Evolutionary conservation across 495 filamentous ascomycete species (phyloP).

Genomic region (Friedmanniomyces simplex): DNA sequence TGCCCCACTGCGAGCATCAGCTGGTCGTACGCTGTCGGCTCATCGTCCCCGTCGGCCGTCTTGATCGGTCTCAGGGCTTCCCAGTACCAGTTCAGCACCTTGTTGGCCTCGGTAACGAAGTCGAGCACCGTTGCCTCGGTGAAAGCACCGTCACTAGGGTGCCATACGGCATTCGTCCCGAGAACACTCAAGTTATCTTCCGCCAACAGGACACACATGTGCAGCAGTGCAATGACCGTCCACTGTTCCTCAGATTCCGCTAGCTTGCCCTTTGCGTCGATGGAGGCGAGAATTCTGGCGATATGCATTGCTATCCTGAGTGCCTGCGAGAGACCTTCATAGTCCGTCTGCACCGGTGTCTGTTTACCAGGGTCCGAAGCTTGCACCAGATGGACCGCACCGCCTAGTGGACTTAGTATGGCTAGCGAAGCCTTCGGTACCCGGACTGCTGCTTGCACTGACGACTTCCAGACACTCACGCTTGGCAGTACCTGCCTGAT

Average conservation of each 20-base stretch:
- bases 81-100: slow-evolving; percentile 33
- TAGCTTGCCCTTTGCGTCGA: slow-evolving; percentile 16
- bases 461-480: slow-evolving; percentile 1
- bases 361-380: slow-evolving; percentile 4
- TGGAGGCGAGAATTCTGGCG: slow-evolving; percentile 40
- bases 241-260: not conserved
- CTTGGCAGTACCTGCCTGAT: slow-evolving; percentile 2
- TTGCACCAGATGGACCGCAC: slow-evolving; percentile 56
- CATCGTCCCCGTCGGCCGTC: not conserved
- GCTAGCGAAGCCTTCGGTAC: slow-evolving; percentile 28
- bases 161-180: slow-evolving; percentile 47
- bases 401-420: slow-evolving; percentile 60
- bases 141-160: slow-evolving; percentile 34
- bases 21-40: not conserved
- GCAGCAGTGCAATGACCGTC: slow-evolving; percentile 7
- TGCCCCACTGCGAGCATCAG: not conserved
- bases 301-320: slow-evolving; percentile 65
- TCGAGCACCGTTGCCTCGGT: slow-evolving; percentile 50
- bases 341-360: slow-evolving; percentile 42
- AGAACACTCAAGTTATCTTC: slow-evolving; percentile 54
- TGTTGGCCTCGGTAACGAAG: slow-evolving; percentile 48
- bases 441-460: not conserved
- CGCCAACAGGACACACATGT: slow-evolving; percentile 45
- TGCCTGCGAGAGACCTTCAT: slow-evolving; percentile 55
- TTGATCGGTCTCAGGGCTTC: not conserved